Conservation (phyloP, 2,329 filamentous ascomycete genomes). For the Sporothrix mexicana region DNA sequence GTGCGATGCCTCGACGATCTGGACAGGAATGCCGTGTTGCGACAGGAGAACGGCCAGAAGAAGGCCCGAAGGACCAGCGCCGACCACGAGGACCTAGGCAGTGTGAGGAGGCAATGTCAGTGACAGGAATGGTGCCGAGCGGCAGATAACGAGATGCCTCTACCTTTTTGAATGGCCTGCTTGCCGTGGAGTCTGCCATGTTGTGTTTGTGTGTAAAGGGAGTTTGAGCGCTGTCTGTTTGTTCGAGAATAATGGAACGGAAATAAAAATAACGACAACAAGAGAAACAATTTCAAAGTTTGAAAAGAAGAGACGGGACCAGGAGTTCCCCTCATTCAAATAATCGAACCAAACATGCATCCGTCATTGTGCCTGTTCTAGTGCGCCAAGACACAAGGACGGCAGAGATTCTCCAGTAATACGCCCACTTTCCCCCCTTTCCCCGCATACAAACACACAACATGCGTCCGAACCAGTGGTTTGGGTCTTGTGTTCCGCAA, state of each 20-base stretch:
- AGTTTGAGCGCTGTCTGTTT: neutral
- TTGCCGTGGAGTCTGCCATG: slow-evolving; percentile 10
- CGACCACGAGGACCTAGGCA: slow-evolving; percentile 52
- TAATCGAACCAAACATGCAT: neutral
- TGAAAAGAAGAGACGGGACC: neutral
- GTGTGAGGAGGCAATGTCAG: neutral
- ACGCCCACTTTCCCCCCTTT: neutral
- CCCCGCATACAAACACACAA: slow-evolving; percentile 1
- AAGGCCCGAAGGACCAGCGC: slow-evolving; percentile 57
- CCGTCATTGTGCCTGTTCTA: neutral
- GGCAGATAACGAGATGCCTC: no score
- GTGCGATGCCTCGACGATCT: slow-evolving; percentile 60
- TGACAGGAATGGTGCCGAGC: no score
- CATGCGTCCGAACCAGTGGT: neutral
- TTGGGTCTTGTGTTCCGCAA: neutral
- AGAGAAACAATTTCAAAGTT: neutral
- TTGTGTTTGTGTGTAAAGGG: neutral
- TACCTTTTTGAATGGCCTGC: slow-evolving; percentile 39
- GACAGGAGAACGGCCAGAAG: slow-evolving; percentile 59
- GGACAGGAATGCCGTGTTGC: slow-evolving; percentile 57
- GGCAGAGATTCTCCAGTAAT: slow-evolving; percentile 7
- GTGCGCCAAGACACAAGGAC: neutral
- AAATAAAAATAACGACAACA: neutral
- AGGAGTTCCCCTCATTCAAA: neutral
- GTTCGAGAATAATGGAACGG: neutral